Conservation (phyloP, 2,329 filamentous ascomycete species). For the Aureobasidium subglaciale region DNA sequence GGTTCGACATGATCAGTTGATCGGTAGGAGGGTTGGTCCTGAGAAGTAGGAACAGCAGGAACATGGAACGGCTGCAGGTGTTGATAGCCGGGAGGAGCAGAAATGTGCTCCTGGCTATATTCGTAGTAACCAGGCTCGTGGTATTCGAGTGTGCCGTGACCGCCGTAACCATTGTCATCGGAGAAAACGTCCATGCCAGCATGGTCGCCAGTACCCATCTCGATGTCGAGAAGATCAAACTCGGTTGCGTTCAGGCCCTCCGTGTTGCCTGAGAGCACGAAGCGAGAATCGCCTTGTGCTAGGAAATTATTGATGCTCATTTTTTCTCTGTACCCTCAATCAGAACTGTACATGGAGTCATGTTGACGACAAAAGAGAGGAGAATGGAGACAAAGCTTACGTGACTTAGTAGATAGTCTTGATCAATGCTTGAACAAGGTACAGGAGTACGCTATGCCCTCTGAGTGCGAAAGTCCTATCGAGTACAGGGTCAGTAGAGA, state of each 20-base stretch:
- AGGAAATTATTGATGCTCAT: too few species aligned
- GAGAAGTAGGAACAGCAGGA: too few species aligned
- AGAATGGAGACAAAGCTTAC: background rate
- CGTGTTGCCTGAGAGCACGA: too few species aligned
- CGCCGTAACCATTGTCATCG: background rate
- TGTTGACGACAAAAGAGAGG: background rate
- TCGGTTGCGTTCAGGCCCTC: background rate
- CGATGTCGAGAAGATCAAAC: background rate
- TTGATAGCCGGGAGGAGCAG: background rate
- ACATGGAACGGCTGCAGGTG: too few species aligned
- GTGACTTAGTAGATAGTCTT: background rate
- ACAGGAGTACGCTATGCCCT: too few species aligned
- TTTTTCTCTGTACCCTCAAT: too few species aligned
- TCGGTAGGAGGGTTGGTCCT: too few species aligned
- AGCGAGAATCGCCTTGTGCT: too few species aligned
- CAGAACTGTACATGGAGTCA: too few species aligned
- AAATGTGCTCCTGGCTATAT: too few species aligned
- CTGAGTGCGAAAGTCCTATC: background rate
- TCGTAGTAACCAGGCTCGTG: too few species aligned
- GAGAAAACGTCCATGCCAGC: background rate
- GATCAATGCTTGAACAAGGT: background rate
- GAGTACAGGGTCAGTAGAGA: background rate
- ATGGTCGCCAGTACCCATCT: background rate
- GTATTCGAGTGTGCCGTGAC: background rate
- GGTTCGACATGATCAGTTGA: too few species aligned